Base-by-base conservation (phyloP, 176 grass and related monocot genomes). In the Paspalum notatum region DNA sequence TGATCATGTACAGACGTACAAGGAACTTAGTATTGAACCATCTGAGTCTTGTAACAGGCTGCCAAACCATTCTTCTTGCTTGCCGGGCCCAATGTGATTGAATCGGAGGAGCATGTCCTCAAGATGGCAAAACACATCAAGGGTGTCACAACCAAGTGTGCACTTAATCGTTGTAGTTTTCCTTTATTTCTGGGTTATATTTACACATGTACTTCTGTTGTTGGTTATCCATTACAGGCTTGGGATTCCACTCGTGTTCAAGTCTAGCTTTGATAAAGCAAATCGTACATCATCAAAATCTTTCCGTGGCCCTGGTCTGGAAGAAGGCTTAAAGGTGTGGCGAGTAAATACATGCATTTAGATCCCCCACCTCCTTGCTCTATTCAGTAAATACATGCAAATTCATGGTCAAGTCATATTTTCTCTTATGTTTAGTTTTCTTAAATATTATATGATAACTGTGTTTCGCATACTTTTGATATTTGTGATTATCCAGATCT, bases 241-340 rank as follows among this genome's bases (percentile, higher is more conserved):
- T 58, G 92, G 95, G 20, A 72, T 98, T 62, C 92, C 87, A 41
- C 85, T 98, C 44, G 92, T 98, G 64, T 98, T 98, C 83, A 98
- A 98, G 78, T 94, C 87, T 20, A 98, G 95, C 77, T 98, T 98
- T 79, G 95, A 98, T 66, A 98, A 97, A 81, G 95, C 95, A 69
- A 98, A 98, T 50, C 95, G 91, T 62, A 98, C 95, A 56, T 98
- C 95, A 13, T 94, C 88, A 13, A 94, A 92, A 71, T 98, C 95
- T 27, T 98, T 95, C 70, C 92, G 95, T 81, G 92, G 95, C 15
- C 95, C 92, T 58, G 92, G 92, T 18, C 59, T 98, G 77, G 95
- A 98, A 85, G 88, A 98, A 91, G 95, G 92, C 37, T 81, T 98
- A 13, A 98, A 98, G 92, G 95, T 84, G 20, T 37, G 24, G 0